Evolutionary conservation across 768 basidiomycete species (phyloP), one percentile per base, ranked within the genome.

Genomic region (Holtermannia corniformis): DNA sequence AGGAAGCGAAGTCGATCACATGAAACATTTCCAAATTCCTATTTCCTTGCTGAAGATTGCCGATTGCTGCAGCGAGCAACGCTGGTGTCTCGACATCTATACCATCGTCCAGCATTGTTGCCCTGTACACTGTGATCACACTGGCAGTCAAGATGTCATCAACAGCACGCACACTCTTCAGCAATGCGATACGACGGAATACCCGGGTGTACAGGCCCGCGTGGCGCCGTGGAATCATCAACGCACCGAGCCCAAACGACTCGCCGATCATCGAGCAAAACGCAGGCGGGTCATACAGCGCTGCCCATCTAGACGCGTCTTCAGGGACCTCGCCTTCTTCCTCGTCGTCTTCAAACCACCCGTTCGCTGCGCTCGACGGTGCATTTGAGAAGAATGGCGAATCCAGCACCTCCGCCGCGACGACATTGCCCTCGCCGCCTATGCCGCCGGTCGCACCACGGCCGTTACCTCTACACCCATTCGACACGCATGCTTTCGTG

Each of bases 401-500:
- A 37, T 16, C 32, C 32, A n/a, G n/a, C n/a, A 37, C 32, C 32
- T 7, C 10, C 16, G 32, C 16, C 7, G 32, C 10, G 10, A 37
- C 7, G 32, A 37, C 32, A 7, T 37, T 37, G 32, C 32, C 32
- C 16, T 7, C 32, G 7, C n/a, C n/a, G n/a, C n/a, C n/a, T n/a
- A n/a, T n/a, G n/a, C 10, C 32, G 16, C 32, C 32, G 7, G 32
- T 37, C 32, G 32, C 26, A 5, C 32, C 40, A 4, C 59, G 53
- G 3, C 44, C 51, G 13, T 57, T 56, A 42, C 28, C 60, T 4
- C 60, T 54, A 44, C 68, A 73, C 47, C 75, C 75, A 0, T 76
- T 76, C 60, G 73, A 75, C 49, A 75, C 75, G 1, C 72, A 75
- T 44, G 70, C 67, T 0, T 74, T 76, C 56, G 73, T 75, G 5